Evolutionary conservation across 306 rosid species (phyloP), one percentile per base, ranked within the genome.

Genomic region (Malus sylvestris): DNA sequence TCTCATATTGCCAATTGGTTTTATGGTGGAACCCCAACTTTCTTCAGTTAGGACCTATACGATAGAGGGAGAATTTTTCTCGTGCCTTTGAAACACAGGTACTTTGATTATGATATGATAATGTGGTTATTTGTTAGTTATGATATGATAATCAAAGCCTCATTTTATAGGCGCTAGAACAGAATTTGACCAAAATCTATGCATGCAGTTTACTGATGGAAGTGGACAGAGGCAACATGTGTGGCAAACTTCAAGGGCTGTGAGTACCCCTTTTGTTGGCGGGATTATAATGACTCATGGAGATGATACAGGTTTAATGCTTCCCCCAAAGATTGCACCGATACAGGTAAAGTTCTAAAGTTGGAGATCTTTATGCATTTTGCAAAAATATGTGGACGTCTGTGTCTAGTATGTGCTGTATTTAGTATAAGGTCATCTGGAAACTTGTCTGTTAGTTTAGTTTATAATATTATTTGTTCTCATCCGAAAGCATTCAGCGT

Each of bases 181-280:
- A 1, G 67, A 80, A 53, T 55, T 73, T 82, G 81, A 70, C 80
- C 68, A 58, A 76, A 63, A 45, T 75, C 65, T 78, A 76, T 80
- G 71, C 79, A 82, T 81, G 57, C 83, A 92, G 98, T 95, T 92
- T 85, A 79, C 93, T 74, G 93, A 95, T 88, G 98, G 87, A 86
- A 87, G 75, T 83, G 96, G 97, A 78, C 84, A 84, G 66, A 88
- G 97, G 81, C 91, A 88, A 77, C 77, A 88, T 81, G 89, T 95
- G 72, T 89, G 97, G 99, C 93, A 95, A 81, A 92, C 97, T 63
- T 95, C 99, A 27, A 89, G 99, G 99, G 97, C 93, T 30, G 80
- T 89, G 10, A 92, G 98, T 82, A 95, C 98, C 5, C 96, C 96
- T 52, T 95, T 95, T 79, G 86, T 95, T 84, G 97, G 98, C 57